These are phyloP conservation scores for Escovopsis sp. DNA, from an alignment of 2,329 filamentous ascomycete genomes.

Conservation along the genomic window DNA sequence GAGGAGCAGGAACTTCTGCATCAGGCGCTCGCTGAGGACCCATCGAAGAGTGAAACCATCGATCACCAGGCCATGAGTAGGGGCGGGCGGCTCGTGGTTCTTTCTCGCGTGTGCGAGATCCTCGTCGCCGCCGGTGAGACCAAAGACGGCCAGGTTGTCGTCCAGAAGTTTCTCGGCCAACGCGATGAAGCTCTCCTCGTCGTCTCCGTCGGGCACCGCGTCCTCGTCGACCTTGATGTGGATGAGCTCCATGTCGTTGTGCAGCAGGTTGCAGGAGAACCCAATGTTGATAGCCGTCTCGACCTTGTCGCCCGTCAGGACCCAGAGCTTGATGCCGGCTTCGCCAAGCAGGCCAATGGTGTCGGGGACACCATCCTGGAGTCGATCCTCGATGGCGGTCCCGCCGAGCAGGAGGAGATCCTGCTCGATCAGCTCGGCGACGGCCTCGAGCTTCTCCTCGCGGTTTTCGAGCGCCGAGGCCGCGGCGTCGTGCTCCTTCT, in stretches of 20 bases:
- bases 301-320: slow-evolving; percentile 94
- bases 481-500: slow-evolving; percentile 72
- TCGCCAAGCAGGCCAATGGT: slow-evolving; percentile 82
- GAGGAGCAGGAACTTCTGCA: slow-evolving; percentile 83
- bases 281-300: slow-evolving; percentile 99
- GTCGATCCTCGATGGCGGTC: slow-evolving; percentile 90
- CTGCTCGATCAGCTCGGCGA: slow-evolving; percentile 82
- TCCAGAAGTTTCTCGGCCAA: slow-evolving; percentile 59
- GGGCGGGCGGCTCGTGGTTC: slow-evolving; percentile 71
- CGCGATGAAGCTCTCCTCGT: slow-evolving; percentile 35
- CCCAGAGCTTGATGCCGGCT: slow-evolving; percentile 97
- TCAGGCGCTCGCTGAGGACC: slow-evolving; percentile 66
- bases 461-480: slow-evolving; percentile 71
- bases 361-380: slow-evolving; percentile 94
- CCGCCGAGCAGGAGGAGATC: slow-evolving; percentile 79
- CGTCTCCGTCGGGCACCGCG: slow-evolving; percentile 30
- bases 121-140: slow-evolving; percentile 69
- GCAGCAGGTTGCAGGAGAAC: slow-evolving; percentile 93
- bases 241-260: slow-evolving; percentile 96
- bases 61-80: slow-evolving; percentile 86
- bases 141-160: slow-evolving; percentile 56
- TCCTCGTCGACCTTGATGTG: slow-evolving; percentile 76
- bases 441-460: slow-evolving; percentile 83
- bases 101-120: slow-evolving; percentile 66
- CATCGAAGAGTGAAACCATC: slow-evolving; percentile 88